Conservation (phyloP, 495 filamentous ascomycete genomes). For the Glarea lozoyensis region DNA sequence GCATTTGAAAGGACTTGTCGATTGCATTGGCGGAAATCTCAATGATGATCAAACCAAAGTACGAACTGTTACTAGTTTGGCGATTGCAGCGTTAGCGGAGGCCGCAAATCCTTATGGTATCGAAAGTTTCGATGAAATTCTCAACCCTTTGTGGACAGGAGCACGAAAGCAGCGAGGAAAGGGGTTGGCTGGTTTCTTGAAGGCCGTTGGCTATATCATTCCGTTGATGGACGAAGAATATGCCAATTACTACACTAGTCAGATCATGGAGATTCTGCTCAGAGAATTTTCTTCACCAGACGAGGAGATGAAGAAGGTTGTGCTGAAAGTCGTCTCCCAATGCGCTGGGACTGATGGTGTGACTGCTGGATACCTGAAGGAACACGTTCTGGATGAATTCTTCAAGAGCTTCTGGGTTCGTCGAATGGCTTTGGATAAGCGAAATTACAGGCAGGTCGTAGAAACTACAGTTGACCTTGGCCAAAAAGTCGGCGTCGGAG, state of each 20-base stretch:
- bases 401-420: constrained; percentile 99
- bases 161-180: constrained; percentile 95
- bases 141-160: constrained; percentile 95
- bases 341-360: constrained; percentile 93
- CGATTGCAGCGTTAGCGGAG: constrained; percentile 92
- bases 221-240: constrained; percentile 99
- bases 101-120: constrained; percentile 98
- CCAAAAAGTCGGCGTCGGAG: constrained; percentile 91
- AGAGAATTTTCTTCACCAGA: constrained; percentile 94
- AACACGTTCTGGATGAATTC: constrained; percentile 89
- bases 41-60: constrained; percentile 98
- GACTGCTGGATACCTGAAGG: constrained; percentile 87
- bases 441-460: constrained; percentile 95
- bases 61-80: constrained; percentile 87
- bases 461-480: constrained; percentile 97
- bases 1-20: constrained; percentile 91
- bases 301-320: constrained; percentile 99
- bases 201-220: constrained; percentile 97
- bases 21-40: constrained; percentile 90
- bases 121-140: constrained; percentile 94
- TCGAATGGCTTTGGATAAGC: constrained; percentile 91
- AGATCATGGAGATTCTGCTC: constrained; percentile 97
- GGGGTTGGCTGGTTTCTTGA: constrained; percentile 89
- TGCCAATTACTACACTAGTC: constrained; percentile 95
- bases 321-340: constrained; percentile 95